Conservation (phyloP, 805 yeast genomes). For the Candida schatavii region DNA sequence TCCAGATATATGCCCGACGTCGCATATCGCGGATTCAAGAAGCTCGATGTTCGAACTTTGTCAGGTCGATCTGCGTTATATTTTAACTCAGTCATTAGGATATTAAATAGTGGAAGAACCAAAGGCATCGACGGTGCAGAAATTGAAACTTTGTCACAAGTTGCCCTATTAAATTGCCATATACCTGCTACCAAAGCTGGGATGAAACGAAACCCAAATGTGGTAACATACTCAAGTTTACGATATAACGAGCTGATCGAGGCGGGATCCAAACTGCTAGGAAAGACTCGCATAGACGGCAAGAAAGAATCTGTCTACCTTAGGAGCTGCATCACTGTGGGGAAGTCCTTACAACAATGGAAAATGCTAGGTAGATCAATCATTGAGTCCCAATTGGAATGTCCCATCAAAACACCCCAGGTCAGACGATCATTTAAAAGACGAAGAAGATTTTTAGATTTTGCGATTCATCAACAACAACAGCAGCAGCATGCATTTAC, state of each 20-base stretch:
- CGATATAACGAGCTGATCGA: constrained; percentile 26
- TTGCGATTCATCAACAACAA: neutral
- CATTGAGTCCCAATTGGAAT: constrained; percentile 12
- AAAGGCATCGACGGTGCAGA: constrained; percentile 13
- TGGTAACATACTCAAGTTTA: constrained; percentile 19
- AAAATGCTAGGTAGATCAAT: constrained; percentile 32
- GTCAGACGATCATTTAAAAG: constrained; percentile 19
- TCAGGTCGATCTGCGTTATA: constrained; percentile 22
- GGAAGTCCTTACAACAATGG: constrained; percentile 34
- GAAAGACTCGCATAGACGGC: constrained; percentile 9
- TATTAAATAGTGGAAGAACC: constrained; percentile 13
- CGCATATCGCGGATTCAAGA: constrained; percentile 26
- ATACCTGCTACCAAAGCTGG: constrained; percentile 24
- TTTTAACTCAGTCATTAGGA: constrained; percentile 22
- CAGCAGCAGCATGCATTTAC: constrained; percentile 7
- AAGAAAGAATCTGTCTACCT: constrained; percentile 18
- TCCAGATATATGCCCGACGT: constrained; percentile 31
- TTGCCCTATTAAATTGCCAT: constrained; percentile 22
- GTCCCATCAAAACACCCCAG: constrained; percentile 18
- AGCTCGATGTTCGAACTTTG: constrained; percentile 27
- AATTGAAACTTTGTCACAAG: constrained; percentile 15
- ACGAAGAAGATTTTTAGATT: constrained; percentile 14
- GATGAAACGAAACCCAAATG: constrained; percentile 26
- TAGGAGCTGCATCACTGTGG: constrained; percentile 18
- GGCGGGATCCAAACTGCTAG: constrained; percentile 11